phyloP scores from a whole-genome alignment of 1,139 yeast genomes.

The Debaryomyces subglobosus region DNA sequence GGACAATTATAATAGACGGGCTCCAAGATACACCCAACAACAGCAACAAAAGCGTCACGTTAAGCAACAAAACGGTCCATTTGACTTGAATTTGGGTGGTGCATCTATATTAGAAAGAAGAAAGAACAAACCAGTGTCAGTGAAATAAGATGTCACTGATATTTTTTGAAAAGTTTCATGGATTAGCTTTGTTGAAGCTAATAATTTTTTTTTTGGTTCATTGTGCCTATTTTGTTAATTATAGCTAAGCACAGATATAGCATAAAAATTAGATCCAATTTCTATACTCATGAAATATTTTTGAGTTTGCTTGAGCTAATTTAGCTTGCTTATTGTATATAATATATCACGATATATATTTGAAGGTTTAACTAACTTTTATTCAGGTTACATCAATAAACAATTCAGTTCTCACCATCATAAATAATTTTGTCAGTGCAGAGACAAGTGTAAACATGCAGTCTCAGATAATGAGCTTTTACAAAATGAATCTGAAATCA shows the following conservation, averaged over 20 bases:
- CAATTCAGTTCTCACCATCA: not conserved
- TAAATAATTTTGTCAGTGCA: not conserved
- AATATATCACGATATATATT: not conserved
- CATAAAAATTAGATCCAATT: not conserved
- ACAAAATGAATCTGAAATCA: not conserved
- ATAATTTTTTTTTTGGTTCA: not conserved
- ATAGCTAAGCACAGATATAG: not conserved
- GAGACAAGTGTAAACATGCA: not conserved
- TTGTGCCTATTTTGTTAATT: not conserved
- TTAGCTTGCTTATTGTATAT: not conserved
- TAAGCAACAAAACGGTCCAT: constrained; percentile 24
- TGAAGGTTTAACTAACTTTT: not conserved
- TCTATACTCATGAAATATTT: not conserved
- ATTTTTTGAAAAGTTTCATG: not conserved
- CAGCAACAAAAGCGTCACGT: constrained; percentile 21
- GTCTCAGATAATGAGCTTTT: not conserved
- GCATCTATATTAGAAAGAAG: constrained; percentile 84
- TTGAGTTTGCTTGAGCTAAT: not conserved
- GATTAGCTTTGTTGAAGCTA: not conserved
- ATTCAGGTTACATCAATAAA: not conserved
- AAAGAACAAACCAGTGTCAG: constrained; percentile 38
- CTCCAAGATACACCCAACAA: constrained; percentile 22
- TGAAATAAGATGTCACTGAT: not conserved
- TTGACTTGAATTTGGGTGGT: constrained; percentile 74
- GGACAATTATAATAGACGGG: constrained; percentile 22